These are phyloP conservation scores for Panicum hallii DNA, from an alignment of 202 grass and related monocot genomes.

Conservation along the genomic window DNA sequence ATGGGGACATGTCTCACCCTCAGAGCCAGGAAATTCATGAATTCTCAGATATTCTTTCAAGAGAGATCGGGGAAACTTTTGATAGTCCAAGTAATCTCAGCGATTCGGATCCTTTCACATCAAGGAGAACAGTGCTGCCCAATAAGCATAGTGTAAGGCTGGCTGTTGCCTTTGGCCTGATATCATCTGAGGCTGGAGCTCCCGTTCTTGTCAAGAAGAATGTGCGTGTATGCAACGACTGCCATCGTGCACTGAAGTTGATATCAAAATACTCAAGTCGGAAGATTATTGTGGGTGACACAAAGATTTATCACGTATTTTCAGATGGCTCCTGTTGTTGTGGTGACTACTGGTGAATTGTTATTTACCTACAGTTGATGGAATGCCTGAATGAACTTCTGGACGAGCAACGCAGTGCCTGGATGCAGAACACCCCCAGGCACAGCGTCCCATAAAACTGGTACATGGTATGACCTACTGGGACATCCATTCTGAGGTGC, in stretches of 20 bases:
- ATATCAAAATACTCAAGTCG: conserved; percentile 64
- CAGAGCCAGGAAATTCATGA: conserved; percentile 61
- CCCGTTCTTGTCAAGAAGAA: conserved; percentile 92
- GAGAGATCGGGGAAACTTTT: conserved; percentile 58
- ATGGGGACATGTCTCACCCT: conserved; percentile 61
- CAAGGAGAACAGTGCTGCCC: conserved; percentile 44
- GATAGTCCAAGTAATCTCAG: conserved; percentile 15
- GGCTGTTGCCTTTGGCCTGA: conserved; percentile 71
- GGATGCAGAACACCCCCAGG: background rate
- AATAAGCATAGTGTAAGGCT: conserved; percentile 80
- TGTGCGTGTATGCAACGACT: conserved; percentile 76
- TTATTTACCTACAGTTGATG: background rate
- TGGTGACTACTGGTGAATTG: conserved; percentile 84
- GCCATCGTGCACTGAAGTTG: conserved; percentile 79
- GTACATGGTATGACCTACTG: background rate
- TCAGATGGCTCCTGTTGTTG: conserved; percentile 82
- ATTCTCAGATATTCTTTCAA: conserved; percentile 66
- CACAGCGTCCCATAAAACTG: background rate
- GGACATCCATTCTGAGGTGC: background rate
- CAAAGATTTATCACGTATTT: conserved; percentile 80
- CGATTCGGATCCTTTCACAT: conserved; percentile 17
- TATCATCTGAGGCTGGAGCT: conserved; percentile 66
- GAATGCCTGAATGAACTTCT: conserved; percentile 1
- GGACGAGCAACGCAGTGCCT: conserved; percentile 7
- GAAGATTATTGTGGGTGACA: conserved; percentile 81